Evolutionary conservation across 2,329 filamentous ascomycete species (phyloP).

Genomic region (Trichoderma sp.): DNA sequence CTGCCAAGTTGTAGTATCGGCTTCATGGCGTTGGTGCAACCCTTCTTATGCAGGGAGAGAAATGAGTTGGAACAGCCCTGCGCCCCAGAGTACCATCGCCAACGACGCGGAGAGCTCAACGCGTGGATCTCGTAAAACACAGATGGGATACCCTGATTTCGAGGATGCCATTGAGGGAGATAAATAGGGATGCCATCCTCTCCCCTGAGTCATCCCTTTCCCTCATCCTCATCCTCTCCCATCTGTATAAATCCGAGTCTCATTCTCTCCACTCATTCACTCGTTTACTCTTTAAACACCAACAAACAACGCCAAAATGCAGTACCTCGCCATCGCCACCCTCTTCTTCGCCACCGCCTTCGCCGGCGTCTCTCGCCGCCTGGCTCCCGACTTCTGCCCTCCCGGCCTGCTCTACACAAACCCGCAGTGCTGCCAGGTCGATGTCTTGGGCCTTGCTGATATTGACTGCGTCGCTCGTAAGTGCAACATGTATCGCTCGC

Average conservation of each 20-base stretch:
- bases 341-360: conserved; percentile 27
- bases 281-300: conserved; percentile 1
- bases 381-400: conserved; percentile 16
- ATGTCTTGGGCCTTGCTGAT: conserved; percentile 21
- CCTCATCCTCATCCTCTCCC: neutral
- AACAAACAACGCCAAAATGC: conserved; percentile 24
- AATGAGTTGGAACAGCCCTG: no score
- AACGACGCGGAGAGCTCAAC: neutral
- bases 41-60: conserved; percentile 18
- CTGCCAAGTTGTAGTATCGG: neutral
- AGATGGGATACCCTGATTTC: neutral
- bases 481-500: neutral
- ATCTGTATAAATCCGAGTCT: conserved; percentile 8
- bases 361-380: neutral
- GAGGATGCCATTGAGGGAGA: neutral
- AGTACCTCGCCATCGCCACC: conserved; percentile 28
- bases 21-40: neutral
- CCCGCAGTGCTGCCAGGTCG: conserved; percentile 27
- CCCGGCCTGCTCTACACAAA: conserved; percentile 9
- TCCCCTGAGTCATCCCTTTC: neutral
- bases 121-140: neutral
- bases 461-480: conserved; percentile 28
- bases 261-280: conserved; percentile 10
- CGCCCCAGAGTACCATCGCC: neutral
- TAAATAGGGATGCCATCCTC: conserved; percentile 18